Conservation (phyloP, 495 filamentous ascomycete genomes). For the Cercophora samala region DNA sequence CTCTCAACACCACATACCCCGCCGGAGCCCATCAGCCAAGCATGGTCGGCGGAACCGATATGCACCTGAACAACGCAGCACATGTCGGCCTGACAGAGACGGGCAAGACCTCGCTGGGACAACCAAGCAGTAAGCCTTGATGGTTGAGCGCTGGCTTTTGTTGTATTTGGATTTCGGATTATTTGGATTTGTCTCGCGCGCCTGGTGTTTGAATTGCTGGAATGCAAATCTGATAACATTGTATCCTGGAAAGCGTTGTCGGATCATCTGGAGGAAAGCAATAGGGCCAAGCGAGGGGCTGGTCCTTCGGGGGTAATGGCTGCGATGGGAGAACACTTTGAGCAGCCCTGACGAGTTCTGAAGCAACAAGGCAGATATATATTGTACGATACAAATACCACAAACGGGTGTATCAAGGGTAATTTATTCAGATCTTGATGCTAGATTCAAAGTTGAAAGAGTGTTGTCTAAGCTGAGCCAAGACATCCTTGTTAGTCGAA, state of each 20-base stretch:
- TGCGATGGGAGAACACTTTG: background rate
- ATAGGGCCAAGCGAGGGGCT: background rate
- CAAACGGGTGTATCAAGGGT: background rate
- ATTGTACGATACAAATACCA: background rate
- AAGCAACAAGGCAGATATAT: background rate
- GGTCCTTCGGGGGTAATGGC: background rate
- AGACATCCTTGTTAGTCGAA: background rate
- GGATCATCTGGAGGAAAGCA: background rate
- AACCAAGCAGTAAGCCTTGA: slow-evolving; percentile 13
- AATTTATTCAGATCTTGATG: no score
- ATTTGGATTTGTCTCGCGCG: background rate
- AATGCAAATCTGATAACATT: background rate
- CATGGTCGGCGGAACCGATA: slow-evolving; percentile 16
- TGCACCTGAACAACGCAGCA: background rate
- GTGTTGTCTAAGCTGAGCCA: background rate
- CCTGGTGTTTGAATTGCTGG: background rate
- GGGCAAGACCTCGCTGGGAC: slow-evolving; percentile 8
- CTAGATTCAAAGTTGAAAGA: background rate
- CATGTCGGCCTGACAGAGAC: background rate
- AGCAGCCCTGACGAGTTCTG: background rate
- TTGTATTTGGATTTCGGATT: background rate
- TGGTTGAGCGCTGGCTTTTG: background rate
- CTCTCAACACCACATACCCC: slow-evolving; percentile 14
- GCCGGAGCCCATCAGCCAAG: slow-evolving; percentile 14
- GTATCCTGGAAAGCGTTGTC: background rate